Percentiles rank a stretch among this genome's conserved stretches.
phyloP scores from a whole-genome alignment of 805 yeast genomes.

The Zygosaccharomyces siamensis region DNA sequence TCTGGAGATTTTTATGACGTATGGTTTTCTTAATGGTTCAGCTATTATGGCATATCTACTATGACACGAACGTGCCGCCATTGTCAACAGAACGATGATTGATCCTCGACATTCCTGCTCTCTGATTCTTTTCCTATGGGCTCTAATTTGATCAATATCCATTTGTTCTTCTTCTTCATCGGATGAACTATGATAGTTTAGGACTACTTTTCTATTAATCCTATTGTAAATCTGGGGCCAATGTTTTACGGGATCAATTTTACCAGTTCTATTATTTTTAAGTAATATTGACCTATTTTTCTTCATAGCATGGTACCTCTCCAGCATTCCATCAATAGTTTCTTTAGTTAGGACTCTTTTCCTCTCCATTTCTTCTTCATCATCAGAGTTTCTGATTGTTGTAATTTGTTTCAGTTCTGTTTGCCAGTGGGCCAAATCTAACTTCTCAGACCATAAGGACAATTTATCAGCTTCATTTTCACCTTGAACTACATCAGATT shows the following conservation, averaged over 20 bases:
- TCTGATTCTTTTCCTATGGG: slow-evolving; percentile 15
- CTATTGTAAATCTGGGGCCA: slow-evolving; percentile 20
- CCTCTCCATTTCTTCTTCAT: slow-evolving; percentile 45
- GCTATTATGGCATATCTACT: slow-evolving; percentile 26
- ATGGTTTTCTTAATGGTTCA: slow-evolving; percentile 31
- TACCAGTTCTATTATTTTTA: slow-evolving; percentile 14
- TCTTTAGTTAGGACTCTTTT: slow-evolving; percentile 50
- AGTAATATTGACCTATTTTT: slow-evolving; percentile 17
- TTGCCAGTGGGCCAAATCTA: slow-evolving; percentile 46
- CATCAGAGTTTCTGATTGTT: slow-evolving; percentile 42
- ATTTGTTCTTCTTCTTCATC: slow-evolving; percentile 32
- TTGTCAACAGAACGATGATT: slow-evolving; percentile 21
- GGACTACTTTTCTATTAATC: slow-evolving; percentile 20
- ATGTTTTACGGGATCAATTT: slow-evolving; percentile 18
- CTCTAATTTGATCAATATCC: slow-evolving; percentile 17
- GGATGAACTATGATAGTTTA: slow-evolving; percentile 29
- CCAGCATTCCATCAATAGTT: slow-evolving; percentile 40
- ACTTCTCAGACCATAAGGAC: slow-evolving; percentile 38
- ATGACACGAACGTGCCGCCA: slow-evolving; percentile 4
- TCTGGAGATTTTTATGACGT: slow-evolving; percentile 20
- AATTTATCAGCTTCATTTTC: slow-evolving; percentile 53
- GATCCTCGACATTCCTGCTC: slow-evolving; percentile 23
- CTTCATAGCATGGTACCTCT: slow-evolving; percentile 27
- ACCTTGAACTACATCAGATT: slow-evolving; percentile 42
- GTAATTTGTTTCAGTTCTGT: slow-evolving; percentile 45